Evolutionary conservation across 306 rosid species (phyloP), one percentile per base, ranked within the genome.

Genomic region (Hippophae tibetana): DNA sequence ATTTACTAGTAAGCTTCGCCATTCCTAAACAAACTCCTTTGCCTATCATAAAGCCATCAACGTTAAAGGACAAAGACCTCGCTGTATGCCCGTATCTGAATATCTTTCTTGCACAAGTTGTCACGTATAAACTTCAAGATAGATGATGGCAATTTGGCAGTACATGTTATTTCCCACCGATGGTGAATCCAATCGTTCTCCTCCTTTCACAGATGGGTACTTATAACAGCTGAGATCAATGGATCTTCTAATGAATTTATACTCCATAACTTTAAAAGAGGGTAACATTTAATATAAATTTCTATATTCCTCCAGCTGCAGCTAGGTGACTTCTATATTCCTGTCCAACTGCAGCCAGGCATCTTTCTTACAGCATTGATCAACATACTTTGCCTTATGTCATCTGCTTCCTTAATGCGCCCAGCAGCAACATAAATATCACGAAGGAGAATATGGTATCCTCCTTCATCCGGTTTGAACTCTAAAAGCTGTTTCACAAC

Each of bases 381-480:
- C 23, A 59, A 45, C 82, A 78, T 68, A 56, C 71, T 54, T 57
- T 68, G 78, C 73, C 80, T 70, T 72, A 70, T 64, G 60, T 66
- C 77, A 59, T 84, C 64, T 51, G 86, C 84, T 68, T 84, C 84
- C 43, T 47, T 75, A 9, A 65, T 66, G 50, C 69, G 65, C 10
- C 79, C 82, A 0, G 86, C 74, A n/a, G 87, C 78, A 45, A 74
- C 63, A 59, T 84, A 76, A 51, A 81, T 76, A 63, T 81, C 81
- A 31, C 73, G 84, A 27, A 78, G 83, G 42, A 81, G 82, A 60
- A 70, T 74, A 66, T 81, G 71, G 80, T 78, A 81, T 7, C 84
- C 82, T 25, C 82, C 86, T 68, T 79, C 78, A 76, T 81, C 83
- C 14, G 90, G 84, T 61, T 81, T 78, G 66, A 81, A 67, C 61